Evolutionary conservation across 164 flowering plant species (phyloP).

Genomic region (Nymphaea thermarum): DNA sequence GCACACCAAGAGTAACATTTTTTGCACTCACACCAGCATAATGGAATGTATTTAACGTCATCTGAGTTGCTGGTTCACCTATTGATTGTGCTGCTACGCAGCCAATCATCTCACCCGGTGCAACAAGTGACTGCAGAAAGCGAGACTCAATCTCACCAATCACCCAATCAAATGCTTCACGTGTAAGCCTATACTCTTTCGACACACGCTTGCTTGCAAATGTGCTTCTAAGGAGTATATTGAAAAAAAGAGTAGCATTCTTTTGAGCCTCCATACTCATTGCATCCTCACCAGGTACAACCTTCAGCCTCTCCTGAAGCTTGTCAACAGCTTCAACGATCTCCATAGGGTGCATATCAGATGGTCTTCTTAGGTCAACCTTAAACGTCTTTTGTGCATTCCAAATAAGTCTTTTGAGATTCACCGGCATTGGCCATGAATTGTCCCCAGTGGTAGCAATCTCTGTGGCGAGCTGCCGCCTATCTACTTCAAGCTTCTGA

Average conservation of each 20-base stretch:
- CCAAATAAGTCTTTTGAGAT: constrained; percentile 83
- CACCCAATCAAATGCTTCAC: constrained; percentile 98
- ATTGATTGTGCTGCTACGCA: constrained; percentile 99
- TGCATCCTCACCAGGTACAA: constrained; percentile 90
- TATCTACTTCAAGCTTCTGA: constrained; percentile 80
- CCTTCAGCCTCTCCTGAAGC: constrained; percentile 89
- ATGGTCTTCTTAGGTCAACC: constrained; percentile 50
- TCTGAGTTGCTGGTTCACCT: constrained; percentile 99
- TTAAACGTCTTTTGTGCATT: constrained; percentile 96
- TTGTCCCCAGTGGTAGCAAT: constrained; percentile 92
- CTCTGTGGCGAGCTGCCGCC: constrained; percentile 85
- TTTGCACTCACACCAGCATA: constrained; percentile 99
- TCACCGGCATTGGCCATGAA: constrained; percentile 90
- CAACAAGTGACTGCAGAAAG: constrained; percentile 87
- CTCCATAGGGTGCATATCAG: constrained; percentile 98
- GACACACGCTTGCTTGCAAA: constrained; percentile 88
- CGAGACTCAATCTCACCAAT: constrained; percentile 96
- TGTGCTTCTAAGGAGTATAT: constrained; percentile 86
- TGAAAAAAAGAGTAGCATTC: constrained; percentile 88
- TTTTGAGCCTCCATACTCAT: constrained; percentile 93
- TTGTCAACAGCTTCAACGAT: constrained; percentile 93
- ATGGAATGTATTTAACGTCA: constrained; percentile 96
- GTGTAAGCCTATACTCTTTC: constrained; percentile 83
- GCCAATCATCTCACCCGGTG: constrained; percentile 99
- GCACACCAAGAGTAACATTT: constrained; percentile 98